phyloP scores from a whole-genome alignment of 2,329 filamentous ascomycete species.

The Exophiala sideris region DNA sequence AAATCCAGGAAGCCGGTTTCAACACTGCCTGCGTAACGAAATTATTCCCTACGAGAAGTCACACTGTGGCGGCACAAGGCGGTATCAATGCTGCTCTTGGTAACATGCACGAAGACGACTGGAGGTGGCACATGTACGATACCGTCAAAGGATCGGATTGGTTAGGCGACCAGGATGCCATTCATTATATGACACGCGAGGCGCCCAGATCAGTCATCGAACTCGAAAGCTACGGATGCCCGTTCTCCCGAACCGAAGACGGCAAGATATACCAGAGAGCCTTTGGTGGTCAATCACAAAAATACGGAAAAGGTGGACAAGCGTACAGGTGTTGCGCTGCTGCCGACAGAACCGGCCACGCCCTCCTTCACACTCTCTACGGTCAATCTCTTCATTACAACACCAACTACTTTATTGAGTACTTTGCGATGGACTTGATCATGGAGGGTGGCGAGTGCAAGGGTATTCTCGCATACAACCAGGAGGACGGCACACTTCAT shows the following conservation, averaged over 20 bases:
- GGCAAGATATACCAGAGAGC: constrained; percentile 98
- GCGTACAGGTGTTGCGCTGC: constrained; percentile 96
- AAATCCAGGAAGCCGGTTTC: constrained; percentile 50
- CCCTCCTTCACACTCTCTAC: constrained; percentile 96
- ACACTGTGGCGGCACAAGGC: constrained; percentile 65
- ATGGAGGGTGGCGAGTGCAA: constrained; percentile 98
- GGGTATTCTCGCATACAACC: constrained; percentile 95
- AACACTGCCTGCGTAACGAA: constrained; percentile 65
- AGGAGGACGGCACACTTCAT: constrained; percentile 96
- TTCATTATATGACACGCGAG: constrained; percentile 59
- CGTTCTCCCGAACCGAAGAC: constrained; percentile 88
- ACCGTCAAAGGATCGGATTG: constrained; percentile 59
- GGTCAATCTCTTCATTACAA: constrained; percentile 95
- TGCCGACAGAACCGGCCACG: constrained; percentile 94
- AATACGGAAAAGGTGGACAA: constrained; percentile 94
- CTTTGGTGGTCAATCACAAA: constrained; percentile 94
- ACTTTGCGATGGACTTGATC: constrained; percentile 92
- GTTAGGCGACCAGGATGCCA: constrained; percentile 59
- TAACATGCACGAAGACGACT: constrained; percentile 56
- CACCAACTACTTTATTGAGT: constrained; percentile 99
- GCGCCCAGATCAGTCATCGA: constrained; percentile 54
- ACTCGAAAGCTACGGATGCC: constrained; percentile 94
- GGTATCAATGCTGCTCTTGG: constrained; percentile 60
- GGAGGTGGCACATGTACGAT: constrained; percentile 61
- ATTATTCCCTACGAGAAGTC: constrained; percentile 61